A percentile compares a stretch with the other conserved stretches of the same genome.
phyloP scores from a whole-genome alignment of 2,329 filamentous ascomycete species.

The Xylariaceae sp. region DNA sequence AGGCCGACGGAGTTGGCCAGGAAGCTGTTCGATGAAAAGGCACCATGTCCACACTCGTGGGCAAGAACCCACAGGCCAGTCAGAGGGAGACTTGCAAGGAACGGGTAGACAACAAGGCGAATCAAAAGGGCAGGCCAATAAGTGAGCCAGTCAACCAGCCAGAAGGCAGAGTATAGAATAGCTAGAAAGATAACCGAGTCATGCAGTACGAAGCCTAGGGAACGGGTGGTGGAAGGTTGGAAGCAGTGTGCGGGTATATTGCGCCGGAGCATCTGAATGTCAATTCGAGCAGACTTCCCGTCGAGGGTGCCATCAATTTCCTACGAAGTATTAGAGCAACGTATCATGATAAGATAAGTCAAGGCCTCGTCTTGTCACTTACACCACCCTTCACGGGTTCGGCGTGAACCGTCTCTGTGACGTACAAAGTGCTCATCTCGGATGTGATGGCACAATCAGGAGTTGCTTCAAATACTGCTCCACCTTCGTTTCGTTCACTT shows the following conservation, averaged over 20 bases:
- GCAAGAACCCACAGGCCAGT: slow-evolving; percentile 2
- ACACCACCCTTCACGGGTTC: background rate
- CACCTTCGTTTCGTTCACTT: too few relatives aligned
- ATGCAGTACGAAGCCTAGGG: background rate
- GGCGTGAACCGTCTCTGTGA: background rate
- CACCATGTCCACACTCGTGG: slow-evolving; percentile 3
- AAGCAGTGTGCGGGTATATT: slow-evolving; percentile 3
- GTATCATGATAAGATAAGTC: too few relatives aligned
- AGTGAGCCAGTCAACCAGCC: background rate
- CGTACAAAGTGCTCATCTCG: background rate
- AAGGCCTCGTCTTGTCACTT: background rate
- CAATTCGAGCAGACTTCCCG: background rate
- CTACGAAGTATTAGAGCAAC: too few relatives aligned
- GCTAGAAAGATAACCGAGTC: background rate
- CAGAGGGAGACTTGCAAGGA: slow-evolving; percentile 2
- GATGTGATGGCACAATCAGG: too few relatives aligned
- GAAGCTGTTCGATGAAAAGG: background rate
- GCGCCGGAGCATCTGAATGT: slow-evolving; percentile 1
- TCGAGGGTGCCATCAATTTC: too few relatives aligned
- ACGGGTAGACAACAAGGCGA: background rate
- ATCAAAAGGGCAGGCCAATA: background rate
- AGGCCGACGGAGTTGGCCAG: slow-evolving; percentile 3
- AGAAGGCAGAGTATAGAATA: background rate
- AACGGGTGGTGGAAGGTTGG: background rate
- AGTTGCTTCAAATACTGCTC: too few relatives aligned